Conservation (phyloP, 2,329 filamentous ascomycete genomes). For the Alternaria triticimaculans region DNA sequence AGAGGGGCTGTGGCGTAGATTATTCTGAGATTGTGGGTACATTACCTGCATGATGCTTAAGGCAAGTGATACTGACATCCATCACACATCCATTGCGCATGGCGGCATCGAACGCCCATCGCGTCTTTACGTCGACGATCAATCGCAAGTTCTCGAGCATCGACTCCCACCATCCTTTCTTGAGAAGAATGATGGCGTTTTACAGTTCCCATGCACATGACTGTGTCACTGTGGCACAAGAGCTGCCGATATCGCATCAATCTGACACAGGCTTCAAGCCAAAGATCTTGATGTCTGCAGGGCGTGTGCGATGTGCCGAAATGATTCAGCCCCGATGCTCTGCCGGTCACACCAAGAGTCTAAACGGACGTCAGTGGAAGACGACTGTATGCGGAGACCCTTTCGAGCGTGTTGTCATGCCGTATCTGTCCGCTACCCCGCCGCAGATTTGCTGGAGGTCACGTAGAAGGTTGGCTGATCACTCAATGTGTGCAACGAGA, state of each 20-base stretch:
- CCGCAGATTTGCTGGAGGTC: background rate
- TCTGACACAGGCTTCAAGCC: constrained; percentile 7
- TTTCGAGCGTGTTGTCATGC: background rate
- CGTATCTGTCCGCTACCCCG: constrained; percentile 1
- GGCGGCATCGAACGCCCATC: background rate
- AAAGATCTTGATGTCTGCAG: constrained; percentile 12
- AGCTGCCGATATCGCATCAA: constrained; percentile 25
- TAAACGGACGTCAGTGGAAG: constrained; percentile 15
- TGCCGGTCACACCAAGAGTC: constrained; percentile 9
- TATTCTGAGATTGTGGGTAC: background rate
- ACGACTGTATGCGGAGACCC: background rate
- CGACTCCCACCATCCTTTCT: background rate
- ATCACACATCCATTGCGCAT: background rate
- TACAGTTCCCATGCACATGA: background rate
- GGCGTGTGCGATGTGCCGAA: constrained; percentile 7
- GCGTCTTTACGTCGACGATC: background rate
- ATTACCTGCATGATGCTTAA: background rate
- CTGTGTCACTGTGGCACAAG: constrained; percentile 11
- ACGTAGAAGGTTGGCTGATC: background rate
- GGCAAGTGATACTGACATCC: background rate
- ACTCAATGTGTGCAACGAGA: constrained; percentile 16
- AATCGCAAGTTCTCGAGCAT: background rate
- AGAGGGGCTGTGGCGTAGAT: background rate
- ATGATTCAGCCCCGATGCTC: background rate
- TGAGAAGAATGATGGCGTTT: background rate